A percentile compares a stretch with the other conserved stretches of the same genome.
These are phyloP conservation scores for Yamadazyma membranifaciens DNA, from an alignment of 1,139 yeast species.

Conservation along the genomic window DNA sequence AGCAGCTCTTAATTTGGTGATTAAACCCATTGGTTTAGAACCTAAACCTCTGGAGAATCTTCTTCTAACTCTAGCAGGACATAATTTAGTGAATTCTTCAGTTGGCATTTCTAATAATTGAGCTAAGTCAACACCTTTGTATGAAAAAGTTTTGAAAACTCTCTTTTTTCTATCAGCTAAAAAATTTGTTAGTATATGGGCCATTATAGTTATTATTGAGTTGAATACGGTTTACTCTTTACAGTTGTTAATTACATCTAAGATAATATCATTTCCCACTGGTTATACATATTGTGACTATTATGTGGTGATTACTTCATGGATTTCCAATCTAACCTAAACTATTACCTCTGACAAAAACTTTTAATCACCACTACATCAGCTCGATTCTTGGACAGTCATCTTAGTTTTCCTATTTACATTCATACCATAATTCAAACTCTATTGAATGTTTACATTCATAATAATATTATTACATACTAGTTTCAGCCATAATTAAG, in stretches of 20 bases:
- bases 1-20: constrained; percentile 98
- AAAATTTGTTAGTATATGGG: constrained; percentile 27
- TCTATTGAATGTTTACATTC: neutral
- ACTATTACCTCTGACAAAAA: too few species aligned
- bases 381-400: too few species aligned
- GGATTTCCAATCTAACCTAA: too few species aligned
- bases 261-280: too few species aligned
- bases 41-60: constrained; percentile 98
- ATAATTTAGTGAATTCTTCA: constrained; percentile 95
- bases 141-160: constrained; percentile 94
- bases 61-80: constrained; percentile 99
- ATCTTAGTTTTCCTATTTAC: too few species aligned
- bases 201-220: too few species aligned
- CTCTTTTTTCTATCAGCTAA: constrained; percentile 77
- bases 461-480: constrained; percentile 28
- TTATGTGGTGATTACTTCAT: too few species aligned
- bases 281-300: too few species aligned
- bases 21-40: constrained; percentile 93
- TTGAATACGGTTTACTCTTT: too few species aligned
- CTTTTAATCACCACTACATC: too few species aligned
- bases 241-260: neutral
- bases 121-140: constrained; percentile 98
- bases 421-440: too few species aligned
- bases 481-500: constrained; percentile 46
- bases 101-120: constrained; percentile 92